A percentile compares a stretch with the other conserved stretches of the same genome.
Evolutionary conservation across 2,329 filamentous ascomycete genomes (phyloP).

Genomic region (Colletotrichum sojae): DNA sequence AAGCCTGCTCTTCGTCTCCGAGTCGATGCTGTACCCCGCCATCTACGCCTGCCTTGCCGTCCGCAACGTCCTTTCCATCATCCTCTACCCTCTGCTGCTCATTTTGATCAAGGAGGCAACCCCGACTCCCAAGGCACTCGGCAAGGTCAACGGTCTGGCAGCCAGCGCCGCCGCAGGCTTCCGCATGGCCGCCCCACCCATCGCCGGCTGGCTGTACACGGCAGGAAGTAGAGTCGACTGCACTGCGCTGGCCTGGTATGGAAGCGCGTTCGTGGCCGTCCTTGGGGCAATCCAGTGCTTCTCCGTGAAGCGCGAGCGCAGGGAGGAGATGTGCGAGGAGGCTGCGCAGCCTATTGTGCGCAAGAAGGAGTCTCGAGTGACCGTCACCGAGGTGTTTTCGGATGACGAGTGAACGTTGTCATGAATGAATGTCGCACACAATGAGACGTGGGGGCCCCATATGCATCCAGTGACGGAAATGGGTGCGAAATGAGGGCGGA

Average conservation of each 20-base stretch:
- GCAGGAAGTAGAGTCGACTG: conserved; percentile 71
- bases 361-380: conserved; percentile 36
- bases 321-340: conserved; percentile 29
- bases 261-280: conserved; percentile 69
- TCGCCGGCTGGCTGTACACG: conserved; percentile 75
- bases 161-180: conserved; percentile 77
- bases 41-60: conserved; percentile 72
- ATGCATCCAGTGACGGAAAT: conserved; percentile 2
- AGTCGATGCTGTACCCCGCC: conserved; percentile 64
- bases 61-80: conserved; percentile 73
- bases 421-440: conserved; percentile 14
- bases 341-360: conserved; percentile 21
- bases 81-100: conserved; percentile 76
- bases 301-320: conserved; percentile 56
- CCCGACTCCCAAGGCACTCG: conserved; percentile 68
- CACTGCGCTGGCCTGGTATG: conserved; percentile 75
- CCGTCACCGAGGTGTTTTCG: conserved; percentile 34
- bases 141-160: conserved; percentile 76
- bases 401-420: conserved; percentile 36
- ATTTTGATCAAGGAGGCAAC: conserved; percentile 79
- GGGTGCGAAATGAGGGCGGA: conserved; percentile 1
- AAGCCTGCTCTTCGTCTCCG: conserved; percentile 68
- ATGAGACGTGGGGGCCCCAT: neutral
- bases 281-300: conserved; percentile 74
- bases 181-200: conserved; percentile 76